Conservation (phyloP, 768 basidiomycete species). For the Phylloporus rhodoxanthus region DNA sequence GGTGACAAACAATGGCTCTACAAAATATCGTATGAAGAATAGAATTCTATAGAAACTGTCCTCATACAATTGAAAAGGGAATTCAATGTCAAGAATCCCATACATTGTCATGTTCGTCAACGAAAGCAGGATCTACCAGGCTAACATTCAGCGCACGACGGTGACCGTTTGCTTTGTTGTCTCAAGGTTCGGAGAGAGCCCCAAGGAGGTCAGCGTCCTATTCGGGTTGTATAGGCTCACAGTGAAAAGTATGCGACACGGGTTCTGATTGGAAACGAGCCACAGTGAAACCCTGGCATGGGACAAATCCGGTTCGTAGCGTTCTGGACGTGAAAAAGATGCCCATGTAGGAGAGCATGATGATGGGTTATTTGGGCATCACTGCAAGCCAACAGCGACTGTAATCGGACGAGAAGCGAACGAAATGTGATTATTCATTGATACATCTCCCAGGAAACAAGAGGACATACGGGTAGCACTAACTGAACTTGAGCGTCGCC, state of each 20-base stretch:
- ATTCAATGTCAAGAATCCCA: not conserved
- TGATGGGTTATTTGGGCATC: conserved; percentile 32
- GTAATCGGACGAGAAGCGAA: conserved; percentile 32
- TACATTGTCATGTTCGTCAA: not conserved
- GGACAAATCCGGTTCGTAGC: conserved; percentile 22
- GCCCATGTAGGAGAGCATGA: conserved; percentile 34
- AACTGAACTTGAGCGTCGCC: conserved; percentile 39
- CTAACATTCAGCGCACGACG: conserved; percentile 5
- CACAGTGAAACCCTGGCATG: conserved; percentile 44
- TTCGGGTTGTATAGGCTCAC: conserved; percentile 26
- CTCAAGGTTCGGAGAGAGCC: conserved; percentile 25
- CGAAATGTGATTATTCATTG: not conserved
- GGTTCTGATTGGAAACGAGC: conserved; percentile 20
- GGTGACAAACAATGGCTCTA: too few species aligned
- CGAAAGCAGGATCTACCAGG: not conserved
- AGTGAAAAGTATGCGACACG: conserved; percentile 36
- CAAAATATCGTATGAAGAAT: not conserved
- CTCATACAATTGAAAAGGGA: too few species aligned
- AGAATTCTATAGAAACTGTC: too few species aligned
- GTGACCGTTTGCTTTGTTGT: conserved; percentile 29
- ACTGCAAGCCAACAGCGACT: conserved; percentile 40
- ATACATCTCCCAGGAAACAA: not conserved
- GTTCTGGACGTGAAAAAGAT: conserved; percentile 42
- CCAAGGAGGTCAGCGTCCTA: not conserved
- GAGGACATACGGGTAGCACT: conserved; percentile 37